phyloP scores from a whole-genome alignment of 331 rosid genomes.

The Pyrus hybrid region DNA sequence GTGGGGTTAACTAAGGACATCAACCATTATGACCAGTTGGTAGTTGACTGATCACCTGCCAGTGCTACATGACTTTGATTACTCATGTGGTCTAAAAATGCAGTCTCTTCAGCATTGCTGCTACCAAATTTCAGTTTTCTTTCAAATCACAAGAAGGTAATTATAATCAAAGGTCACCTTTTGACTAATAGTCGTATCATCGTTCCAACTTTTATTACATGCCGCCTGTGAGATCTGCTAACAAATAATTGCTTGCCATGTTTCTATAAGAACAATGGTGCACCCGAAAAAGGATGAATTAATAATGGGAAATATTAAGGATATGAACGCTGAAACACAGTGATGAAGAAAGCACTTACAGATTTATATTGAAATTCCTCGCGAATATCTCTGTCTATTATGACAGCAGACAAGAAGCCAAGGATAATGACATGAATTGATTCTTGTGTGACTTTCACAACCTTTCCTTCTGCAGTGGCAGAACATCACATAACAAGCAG shows the following conservation, averaged over 20 bases:
- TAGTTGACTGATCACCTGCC: neutral
- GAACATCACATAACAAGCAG: neutral
- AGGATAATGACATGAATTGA: conserved; percentile 7
- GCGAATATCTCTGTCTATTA: conserved; percentile 50
- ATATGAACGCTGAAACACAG: neutral
- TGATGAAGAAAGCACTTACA: conserved; percentile 27
- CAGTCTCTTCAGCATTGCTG: neutral
- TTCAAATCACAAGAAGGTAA: neutral
- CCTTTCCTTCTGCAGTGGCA: conserved; percentile 6
- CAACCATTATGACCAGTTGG: neutral
- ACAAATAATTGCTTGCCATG: conserved; percentile 44
- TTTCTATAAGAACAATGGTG: conserved; percentile 40
- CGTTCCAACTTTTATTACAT: conserved; percentile 75
- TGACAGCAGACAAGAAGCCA: conserved; percentile 8
- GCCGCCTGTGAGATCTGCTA: conserved; percentile 60
- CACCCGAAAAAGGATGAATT: conserved; percentile 5
- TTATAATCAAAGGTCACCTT: conserved; percentile 46
- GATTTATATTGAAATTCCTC: conserved; percentile 44
- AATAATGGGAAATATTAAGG: neutral
- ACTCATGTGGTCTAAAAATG: neutral
- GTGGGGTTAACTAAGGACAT: neutral
- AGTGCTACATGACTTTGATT: neutral
- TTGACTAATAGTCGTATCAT: conserved; percentile 61
- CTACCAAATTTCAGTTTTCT: neutral
- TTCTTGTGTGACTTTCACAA: conserved; percentile 4